A percentile compares a stretch with the other conserved stretches of the same genome.
phyloP scores from a whole-genome alignment of 352 stramenopile species.

The Aphanomyces euteiches region DNA sequence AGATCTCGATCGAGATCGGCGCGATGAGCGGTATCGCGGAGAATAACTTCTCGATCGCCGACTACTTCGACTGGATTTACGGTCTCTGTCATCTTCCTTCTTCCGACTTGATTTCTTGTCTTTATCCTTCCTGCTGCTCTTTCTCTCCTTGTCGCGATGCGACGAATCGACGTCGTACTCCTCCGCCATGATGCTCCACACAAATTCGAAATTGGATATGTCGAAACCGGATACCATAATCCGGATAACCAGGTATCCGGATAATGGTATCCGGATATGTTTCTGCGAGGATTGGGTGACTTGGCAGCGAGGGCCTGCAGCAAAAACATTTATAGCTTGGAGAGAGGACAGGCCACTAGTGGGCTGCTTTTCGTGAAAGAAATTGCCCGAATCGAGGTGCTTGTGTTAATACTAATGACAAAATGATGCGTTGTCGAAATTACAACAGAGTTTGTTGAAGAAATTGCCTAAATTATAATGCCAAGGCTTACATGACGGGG shows the following conservation, averaged over 20 bases:
- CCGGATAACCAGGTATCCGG: background rate
- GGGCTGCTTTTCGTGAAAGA: too few relatives aligned
- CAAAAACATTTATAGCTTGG: too few relatives aligned
- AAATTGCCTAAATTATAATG: too few relatives aligned
- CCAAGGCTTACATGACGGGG: too few relatives aligned
- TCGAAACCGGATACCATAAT: constrained; percentile 2
- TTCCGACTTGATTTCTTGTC: constrained; percentile 23
- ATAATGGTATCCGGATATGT: background rate
- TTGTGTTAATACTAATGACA: too few relatives aligned
- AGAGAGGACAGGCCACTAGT: too few relatives aligned
- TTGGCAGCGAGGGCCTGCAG: too few relatives aligned
- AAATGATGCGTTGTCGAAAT: too few relatives aligned
- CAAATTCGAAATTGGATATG: constrained; percentile 29
- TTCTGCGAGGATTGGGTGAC: too few relatives aligned
- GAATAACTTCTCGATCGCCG: constrained; percentile 52
- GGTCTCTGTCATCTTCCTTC: constrained; percentile 30
- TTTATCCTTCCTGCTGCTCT: constrained; percentile 30
- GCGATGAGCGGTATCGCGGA: constrained; percentile 52
- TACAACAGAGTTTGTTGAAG: too few relatives aligned
- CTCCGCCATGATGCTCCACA: constrained; percentile 28
- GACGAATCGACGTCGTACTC: constrained; percentile 10
- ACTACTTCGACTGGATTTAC: constrained; percentile 32
- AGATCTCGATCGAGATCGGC: constrained; percentile 56
- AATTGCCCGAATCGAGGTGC: too few relatives aligned
- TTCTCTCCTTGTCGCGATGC: constrained; percentile 33